Percentiles rank a stretch among this genome's conserved stretches.
These are phyloP conservation scores for Sugiyamaella novakii DNA, from an alignment of 1,139 yeast species.

Conservation along the genomic window DNA sequence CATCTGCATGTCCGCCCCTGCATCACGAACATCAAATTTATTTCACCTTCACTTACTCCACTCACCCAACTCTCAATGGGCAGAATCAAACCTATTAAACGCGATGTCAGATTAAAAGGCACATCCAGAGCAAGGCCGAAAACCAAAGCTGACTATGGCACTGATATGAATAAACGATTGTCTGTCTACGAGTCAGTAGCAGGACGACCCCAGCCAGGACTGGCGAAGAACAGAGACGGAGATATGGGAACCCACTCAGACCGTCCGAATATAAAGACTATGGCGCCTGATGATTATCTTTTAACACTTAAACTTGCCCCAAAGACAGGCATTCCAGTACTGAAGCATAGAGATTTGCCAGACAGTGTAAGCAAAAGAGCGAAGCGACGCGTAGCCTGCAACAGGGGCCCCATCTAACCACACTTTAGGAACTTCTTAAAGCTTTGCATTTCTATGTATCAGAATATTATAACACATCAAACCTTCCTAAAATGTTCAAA, in stretches of 20 bases:
- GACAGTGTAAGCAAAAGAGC: conserved; percentile 19
- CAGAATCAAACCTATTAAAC: conserved; percentile 7
- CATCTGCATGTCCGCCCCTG: no score
- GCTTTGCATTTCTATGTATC: conserved; percentile 35
- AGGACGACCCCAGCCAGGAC: conserved; percentile 17
- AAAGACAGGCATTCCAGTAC: conserved; percentile 25
- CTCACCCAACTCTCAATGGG: neutral
- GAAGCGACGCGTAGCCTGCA: no score
- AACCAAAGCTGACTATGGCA: no score
- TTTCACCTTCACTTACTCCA: neutral
- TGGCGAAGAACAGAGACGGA: conserved; percentile 4
- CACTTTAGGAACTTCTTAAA: conserved; percentile 29
- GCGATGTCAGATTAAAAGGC: neutral
- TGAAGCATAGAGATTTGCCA: conserved; percentile 25
- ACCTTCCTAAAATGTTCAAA: conserved; percentile 23
- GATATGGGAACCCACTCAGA: conserved; percentile 18
- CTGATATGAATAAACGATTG: no score
- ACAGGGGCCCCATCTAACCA: no score
- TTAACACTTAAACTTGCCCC: conserved; percentile 11
- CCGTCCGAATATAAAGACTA: neutral
- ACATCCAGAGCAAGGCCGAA: neutral
- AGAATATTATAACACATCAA: conserved; percentile 26
- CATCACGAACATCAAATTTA: conserved; percentile 1
- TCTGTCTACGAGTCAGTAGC: conserved; percentile 28
- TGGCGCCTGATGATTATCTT: conserved; percentile 26